These are phyloP conservation scores for Saccharomyces pastorianus DNA, from an alignment of 1,139 yeast genomes.

Conservation along the genomic window DNA sequence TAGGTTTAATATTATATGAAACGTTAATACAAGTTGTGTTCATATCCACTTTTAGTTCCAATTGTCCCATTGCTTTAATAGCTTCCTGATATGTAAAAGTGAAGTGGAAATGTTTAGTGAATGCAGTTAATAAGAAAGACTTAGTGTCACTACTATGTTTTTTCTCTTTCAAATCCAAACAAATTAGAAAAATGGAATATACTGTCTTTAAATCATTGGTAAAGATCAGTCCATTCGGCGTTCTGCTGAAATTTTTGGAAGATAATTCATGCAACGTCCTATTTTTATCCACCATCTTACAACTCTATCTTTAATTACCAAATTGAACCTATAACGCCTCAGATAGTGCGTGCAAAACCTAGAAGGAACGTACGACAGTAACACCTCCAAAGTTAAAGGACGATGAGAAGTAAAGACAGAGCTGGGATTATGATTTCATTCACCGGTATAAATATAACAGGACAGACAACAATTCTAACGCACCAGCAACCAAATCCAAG, in stretches of 20 bases:
- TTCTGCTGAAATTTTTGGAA: slow-evolving; percentile 39
- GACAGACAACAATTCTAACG: not conserved
- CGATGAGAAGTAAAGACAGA: not conserved
- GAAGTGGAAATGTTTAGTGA: slow-evolving; percentile 36
- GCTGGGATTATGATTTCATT: not conserved
- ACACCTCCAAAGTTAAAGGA: not conserved
- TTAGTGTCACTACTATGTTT: slow-evolving; percentile 13
- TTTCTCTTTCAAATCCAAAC: slow-evolving; percentile 38
- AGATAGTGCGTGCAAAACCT: not conserved
- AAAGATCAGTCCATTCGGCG: slow-evolving; percentile 45
- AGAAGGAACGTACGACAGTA: not conserved
- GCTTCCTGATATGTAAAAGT: slow-evolving; percentile 51
- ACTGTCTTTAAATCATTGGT: slow-evolving; percentile 53
- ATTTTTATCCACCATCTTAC: not conserved
- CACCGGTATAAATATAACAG: not conserved
- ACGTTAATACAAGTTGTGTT: slow-evolving; percentile 49
- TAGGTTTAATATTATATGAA: slow-evolving; percentile 49
- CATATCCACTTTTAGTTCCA: slow-evolving; percentile 43
- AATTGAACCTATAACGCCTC: not conserved
- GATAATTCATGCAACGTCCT: slow-evolving; percentile 38
- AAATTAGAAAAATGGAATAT: slow-evolving; percentile 45
- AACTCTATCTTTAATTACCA: not conserved
- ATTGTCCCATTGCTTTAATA: slow-evolving; percentile 40
- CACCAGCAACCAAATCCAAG: not conserved
- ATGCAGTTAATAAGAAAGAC: slow-evolving; percentile 20